Evolutionary conservation across 148 eudicot species (phyloP), one percentile per base, ranked within the genome.

Genomic region (Arctostaphylos glauca): DNA sequence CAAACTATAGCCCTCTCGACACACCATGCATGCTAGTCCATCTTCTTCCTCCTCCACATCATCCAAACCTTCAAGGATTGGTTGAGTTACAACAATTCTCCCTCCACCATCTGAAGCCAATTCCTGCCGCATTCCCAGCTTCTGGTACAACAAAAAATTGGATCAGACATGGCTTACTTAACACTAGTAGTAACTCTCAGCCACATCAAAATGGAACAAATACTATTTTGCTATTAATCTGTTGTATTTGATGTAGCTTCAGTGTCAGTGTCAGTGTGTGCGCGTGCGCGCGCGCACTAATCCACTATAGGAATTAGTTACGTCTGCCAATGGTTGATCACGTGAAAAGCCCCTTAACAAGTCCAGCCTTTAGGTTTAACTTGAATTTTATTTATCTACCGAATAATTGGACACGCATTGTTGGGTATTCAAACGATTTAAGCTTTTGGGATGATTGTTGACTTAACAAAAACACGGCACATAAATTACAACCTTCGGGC

Each of bases 1-100:
- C 80, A 96, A 84, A 76, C 94, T 90, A 86, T 96, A 96, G 55
- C 99, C 99, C 85, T 96, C 99, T 80, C 99, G 87, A 86, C 99
- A 96, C 4, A 96, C 99, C 99, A 96, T 96, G 91, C 99, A 96
- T 68, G 99, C 98, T 81, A 96, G 80, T 49, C 98, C 99, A 76
- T 93, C 99, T 88, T 94, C 98, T 83, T 96, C 99, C 77, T 96
- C 99, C 83, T 96, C 94, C 50, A 96, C 92, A 53, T 96, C 99
- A 81, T 96, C 99, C 56, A 94, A 87, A 25, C 99, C 99, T 91
- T 96, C 99, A 73, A 96, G 94, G 84, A 88, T 85, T 43, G 98
- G 98, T 82, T 81, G 90, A 80, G 94, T 80, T 73, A 94, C 94
- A 76, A 96, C 88, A 78, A 96, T 96, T n/a, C 99, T 89, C 84